phyloP scores from a whole-genome alignment of 495 filamentous ascomycete genomes.

The Hamigera avellanea region DNA sequence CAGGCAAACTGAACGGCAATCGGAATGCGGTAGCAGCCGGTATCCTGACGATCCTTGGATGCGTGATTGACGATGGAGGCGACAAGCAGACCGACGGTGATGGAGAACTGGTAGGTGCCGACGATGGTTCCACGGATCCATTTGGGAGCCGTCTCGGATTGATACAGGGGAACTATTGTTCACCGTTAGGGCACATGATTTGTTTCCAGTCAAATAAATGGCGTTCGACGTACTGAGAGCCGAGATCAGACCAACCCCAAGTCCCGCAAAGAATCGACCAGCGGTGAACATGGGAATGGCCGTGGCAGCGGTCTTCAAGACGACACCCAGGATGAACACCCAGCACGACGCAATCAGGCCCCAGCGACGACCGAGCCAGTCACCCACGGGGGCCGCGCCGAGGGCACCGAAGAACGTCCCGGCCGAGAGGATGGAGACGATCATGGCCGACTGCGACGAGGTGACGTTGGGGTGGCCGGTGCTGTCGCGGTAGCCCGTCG shows the following conservation, averaged over 20 bases:
- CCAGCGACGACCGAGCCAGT: conserved; percentile 53
- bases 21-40: conserved; percentile 70
- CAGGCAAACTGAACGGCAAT: conserved; percentile 73
- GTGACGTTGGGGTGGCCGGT: no score
- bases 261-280: conserved; percentile 59
- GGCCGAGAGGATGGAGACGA: conserved; percentile 61
- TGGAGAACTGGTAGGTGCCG: conserved; percentile 70
- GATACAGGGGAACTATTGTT: conserved; percentile 67
- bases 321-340: conserved; percentile 52
- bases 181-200: no score
- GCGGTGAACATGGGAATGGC: conserved; percentile 50
- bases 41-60: conserved; percentile 48
- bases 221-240: conserved; percentile 58
- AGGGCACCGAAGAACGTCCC: conserved; percentile 70
- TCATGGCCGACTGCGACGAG: conserved; percentile 44
- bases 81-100: conserved; percentile 75
- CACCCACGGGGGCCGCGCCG: conserved; percentile 56
- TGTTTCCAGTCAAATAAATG: conserved; percentile 19
- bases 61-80: conserved; percentile 68
- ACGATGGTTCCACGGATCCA: conserved; percentile 79
- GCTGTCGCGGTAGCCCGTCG: no score
- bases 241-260: conserved; percentile 67
- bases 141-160: conserved; percentile 48
- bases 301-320: conserved; percentile 36
- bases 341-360: conserved; percentile 55